A percentile compares a stretch with the other conserved stretches of the same genome.
These are phyloP conservation scores for Tolypocladium capitatum DNA, from an alignment of 2,329 filamentous ascomycete genomes.

Conservation along the genomic window DNA sequence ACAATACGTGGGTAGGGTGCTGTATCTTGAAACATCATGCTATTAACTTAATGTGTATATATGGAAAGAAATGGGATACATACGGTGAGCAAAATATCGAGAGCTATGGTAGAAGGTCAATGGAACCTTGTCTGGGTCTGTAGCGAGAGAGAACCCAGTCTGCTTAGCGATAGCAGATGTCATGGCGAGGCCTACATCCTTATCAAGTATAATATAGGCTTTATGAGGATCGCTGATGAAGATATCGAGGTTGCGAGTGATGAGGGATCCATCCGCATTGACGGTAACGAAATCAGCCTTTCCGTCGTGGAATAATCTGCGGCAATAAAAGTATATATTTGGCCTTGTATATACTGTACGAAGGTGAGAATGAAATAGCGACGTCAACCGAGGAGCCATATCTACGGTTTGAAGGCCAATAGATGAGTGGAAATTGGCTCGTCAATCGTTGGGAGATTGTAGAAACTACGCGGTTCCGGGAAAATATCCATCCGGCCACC, in stretches of 20 bases:
- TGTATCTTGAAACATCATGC: neutral
- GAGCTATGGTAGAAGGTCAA: neutral
- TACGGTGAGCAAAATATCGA: neutral
- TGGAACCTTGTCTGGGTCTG: neutral
- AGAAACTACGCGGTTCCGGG: too few relatives aligned
- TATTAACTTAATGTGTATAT: neutral
- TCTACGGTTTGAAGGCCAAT: too few relatives aligned
- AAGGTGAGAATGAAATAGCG: too few relatives aligned
- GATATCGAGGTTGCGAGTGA: conserved; percentile 4
- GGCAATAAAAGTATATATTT: too few relatives aligned
- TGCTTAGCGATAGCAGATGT: neutral
- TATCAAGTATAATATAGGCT: neutral
- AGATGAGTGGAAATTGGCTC: too few relatives aligned
- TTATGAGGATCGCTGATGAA: neutral
- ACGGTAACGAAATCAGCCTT: conserved; percentile 5
- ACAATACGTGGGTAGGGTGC: conserved; percentile 5
- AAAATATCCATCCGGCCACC: too few relatives aligned
- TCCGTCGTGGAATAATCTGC: conserved; percentile 4
- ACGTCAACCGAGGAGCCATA: too few relatives aligned
- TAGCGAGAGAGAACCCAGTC: neutral
- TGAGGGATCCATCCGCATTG: conserved; percentile 2
- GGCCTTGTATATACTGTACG: too few relatives aligned
- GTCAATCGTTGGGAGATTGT: too few relatives aligned
- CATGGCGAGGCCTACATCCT: neutral
- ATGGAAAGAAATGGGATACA: neutral